These are phyloP conservation scores for Phragmites australis DNA, from an alignment of 176 grass and related monocot genomes.

Conservation along the genomic window DNA sequence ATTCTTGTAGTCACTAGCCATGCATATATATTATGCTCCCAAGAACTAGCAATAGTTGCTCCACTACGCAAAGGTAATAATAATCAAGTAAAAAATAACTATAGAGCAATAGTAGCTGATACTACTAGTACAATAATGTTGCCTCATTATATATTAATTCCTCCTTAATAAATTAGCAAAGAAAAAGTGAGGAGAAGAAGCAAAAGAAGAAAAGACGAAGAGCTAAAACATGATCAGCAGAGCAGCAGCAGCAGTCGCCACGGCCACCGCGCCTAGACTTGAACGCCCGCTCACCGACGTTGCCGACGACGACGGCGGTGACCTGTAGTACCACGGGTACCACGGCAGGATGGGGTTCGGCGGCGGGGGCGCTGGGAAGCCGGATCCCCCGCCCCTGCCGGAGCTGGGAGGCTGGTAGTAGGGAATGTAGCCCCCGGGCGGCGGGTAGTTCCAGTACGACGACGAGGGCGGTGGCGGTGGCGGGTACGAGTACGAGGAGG, in stretches of 20 bases:
- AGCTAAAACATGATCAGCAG: constrained; percentile 4
- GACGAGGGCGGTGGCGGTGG: constrained; percentile 9
- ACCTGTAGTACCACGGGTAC: constrained; percentile 79
- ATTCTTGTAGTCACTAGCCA: constrained; percentile 9
- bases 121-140: not conserved
- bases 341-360: constrained; percentile 82
- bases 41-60: not conserved
- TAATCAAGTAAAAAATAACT: not conserved
- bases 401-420: constrained; percentile 45
- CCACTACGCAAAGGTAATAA: not conserved
- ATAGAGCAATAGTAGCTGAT: not conserved
- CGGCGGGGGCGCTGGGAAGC: constrained; percentile 53
- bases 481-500: constrained; percentile 26
- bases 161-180: not conserved
- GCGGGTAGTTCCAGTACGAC: constrained; percentile 59
- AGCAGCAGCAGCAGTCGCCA: not conserved
- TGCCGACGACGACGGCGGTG: constrained; percentile 26
- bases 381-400: not conserved
- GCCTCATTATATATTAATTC: not conserved
- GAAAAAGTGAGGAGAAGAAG: not conserved
- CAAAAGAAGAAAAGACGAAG: not conserved
- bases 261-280: not conserved
- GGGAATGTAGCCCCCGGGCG: constrained; percentile 39
- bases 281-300: not conserved
- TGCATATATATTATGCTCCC: not conserved